Evolutionary conservation across 768 basidiomycete species (phyloP).

Genomic region (Krasilnikovozyma curviuscula): DNA sequence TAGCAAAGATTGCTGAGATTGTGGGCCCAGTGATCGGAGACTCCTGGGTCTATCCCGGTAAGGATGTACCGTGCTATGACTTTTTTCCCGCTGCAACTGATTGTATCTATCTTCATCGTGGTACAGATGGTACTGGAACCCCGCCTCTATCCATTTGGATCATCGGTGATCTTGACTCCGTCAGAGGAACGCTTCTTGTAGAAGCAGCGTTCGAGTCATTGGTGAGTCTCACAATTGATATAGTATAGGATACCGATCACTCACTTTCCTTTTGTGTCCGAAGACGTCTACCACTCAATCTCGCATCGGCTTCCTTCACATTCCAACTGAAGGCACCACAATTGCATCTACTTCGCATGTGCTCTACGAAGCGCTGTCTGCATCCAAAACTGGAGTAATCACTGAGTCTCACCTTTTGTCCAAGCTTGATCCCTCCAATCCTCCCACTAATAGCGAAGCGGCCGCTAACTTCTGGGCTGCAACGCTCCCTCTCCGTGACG

Average conservation of each 20-base stretch:
- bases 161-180: slow-evolving; percentile 61
- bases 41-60: slow-evolving; percentile 42
- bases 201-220: slow-evolving; percentile 44
- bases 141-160: slow-evolving; percentile 34
- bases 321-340: too few species aligned
- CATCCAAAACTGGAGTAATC: too few species aligned
- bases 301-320: slow-evolving; percentile 61
- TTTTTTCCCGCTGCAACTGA: too few species aligned
- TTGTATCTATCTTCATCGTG: slow-evolving; percentile 1
- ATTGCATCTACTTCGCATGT: too few species aligned
- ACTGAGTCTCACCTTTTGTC: slow-evolving; percentile 26
- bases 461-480: slow-evolving; percentile 20
- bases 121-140: slow-evolving; percentile 12
- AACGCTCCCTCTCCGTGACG: slow-evolving; percentile 28
- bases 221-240: slow-evolving; percentile 30
- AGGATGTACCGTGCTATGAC: slow-evolving; percentile 15
- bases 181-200: slow-evolving; percentile 49
- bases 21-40: slow-evolving; percentile 27
- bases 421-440: slow-evolving; percentile 3
- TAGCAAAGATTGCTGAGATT: slow-evolving; percentile 37
- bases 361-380: too few species aligned
- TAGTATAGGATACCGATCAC: too few species aligned
- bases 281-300: slow-evolving; percentile 29
- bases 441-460: slow-evolving; percentile 13
- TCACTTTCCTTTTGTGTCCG: not conserved